Evolutionary conservation across 805 yeast species (phyloP).

Genomic region (Candida adriatica): DNA sequence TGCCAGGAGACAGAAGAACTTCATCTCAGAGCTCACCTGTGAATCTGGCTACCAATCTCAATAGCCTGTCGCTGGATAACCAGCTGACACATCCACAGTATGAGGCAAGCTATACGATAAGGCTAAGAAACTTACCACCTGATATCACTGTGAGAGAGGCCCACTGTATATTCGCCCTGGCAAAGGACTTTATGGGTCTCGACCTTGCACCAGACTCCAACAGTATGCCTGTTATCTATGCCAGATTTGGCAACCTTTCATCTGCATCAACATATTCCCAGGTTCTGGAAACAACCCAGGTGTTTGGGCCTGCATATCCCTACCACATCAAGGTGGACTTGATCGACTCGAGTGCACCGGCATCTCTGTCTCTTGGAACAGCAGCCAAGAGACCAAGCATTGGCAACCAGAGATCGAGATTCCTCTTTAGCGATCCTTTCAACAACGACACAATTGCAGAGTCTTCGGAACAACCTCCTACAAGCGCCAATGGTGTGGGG

Average conservation of each 20-base stretch:
- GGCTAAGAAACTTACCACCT: conserved; percentile 50
- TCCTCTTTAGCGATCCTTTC: conserved; percentile 63
- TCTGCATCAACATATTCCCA: conserved; percentile 38
- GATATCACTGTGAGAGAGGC: conserved; percentile 66
- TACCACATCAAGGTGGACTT: conserved; percentile 34
- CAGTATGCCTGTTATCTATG: conserved; percentile 32
- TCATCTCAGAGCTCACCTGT: conserved; percentile 22
- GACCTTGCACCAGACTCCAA: conserved; percentile 36
- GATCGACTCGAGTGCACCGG: conserved; percentile 25
- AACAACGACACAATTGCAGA: conserved; percentile 25
- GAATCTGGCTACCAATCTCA: conserved; percentile 14
- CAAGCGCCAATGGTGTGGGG: conserved; percentile 30
- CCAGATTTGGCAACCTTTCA: conserved; percentile 37
- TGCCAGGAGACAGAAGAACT: conserved; percentile 12
- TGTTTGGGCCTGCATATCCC: conserved; percentile 44
- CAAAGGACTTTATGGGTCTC: conserved; percentile 50
- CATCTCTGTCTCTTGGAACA: conserved; percentile 15
- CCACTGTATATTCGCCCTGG: conserved; percentile 57
- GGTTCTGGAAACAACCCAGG: conserved; percentile 32
- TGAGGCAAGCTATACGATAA: conserved; percentile 25
- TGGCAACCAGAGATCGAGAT: conserved; percentile 58
- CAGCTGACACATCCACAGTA: conserved; percentile 2
- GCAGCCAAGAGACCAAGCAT: conserved; percentile 45
- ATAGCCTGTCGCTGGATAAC: conserved; percentile 12
- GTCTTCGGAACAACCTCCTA: conserved; percentile 13